Conservation (phyloP, 1,139 yeast genomes). For the Yamadazyma diddensiae region DNA sequence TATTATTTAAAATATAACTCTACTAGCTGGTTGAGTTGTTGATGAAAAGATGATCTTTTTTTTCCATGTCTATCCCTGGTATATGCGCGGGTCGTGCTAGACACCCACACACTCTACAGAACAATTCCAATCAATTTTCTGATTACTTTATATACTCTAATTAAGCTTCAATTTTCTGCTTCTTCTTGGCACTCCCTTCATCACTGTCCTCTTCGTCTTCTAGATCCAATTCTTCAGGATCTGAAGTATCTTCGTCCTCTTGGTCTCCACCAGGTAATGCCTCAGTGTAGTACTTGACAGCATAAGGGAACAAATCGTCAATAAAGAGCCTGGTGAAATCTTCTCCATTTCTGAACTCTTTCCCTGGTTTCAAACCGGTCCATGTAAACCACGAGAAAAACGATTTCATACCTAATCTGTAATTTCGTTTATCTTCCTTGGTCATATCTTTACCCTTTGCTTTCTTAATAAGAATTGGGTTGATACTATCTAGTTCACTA, state of each 20-base stretch:
- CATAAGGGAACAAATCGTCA: slow-evolving; percentile 69
- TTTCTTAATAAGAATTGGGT: slow-evolving; percentile 46
- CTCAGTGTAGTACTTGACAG: slow-evolving; percentile 68
- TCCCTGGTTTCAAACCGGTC: slow-evolving; percentile 73
- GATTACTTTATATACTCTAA: too few species aligned
- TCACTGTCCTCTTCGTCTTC: slow-evolving; percentile 30
- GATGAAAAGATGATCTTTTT: slow-evolving; percentile 1
- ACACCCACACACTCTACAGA: too few species aligned
- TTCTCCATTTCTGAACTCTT: slow-evolving; percentile 71
- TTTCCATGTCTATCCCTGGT: too few species aligned
- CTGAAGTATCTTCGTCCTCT: slow-evolving; percentile 48
- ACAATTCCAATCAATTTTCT: too few species aligned
- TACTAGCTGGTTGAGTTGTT: slow-evolving; percentile 3
- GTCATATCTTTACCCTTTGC: slow-evolving; percentile 32
- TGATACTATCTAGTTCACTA: slow-evolving; percentile 44
- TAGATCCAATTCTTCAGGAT: slow-evolving; percentile 55
- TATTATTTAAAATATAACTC: background rate
- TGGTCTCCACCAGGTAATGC: slow-evolving; percentile 61
- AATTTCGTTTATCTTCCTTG: slow-evolving; percentile 54
- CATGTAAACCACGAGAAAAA: slow-evolving; percentile 73
- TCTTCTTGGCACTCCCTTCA: slow-evolving; percentile 2
- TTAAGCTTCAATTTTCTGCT: slow-evolving; percentile 4
- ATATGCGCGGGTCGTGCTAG: too few species aligned
- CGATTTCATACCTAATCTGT: slow-evolving; percentile 69
- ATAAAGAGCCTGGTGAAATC: slow-evolving; percentile 60